Evolutionary conservation across 1,284 basidiomycete genomes (phyloP), one percentile per base, ranked within the genome.

Genomic region (Hemileia vastatrix): DNA sequence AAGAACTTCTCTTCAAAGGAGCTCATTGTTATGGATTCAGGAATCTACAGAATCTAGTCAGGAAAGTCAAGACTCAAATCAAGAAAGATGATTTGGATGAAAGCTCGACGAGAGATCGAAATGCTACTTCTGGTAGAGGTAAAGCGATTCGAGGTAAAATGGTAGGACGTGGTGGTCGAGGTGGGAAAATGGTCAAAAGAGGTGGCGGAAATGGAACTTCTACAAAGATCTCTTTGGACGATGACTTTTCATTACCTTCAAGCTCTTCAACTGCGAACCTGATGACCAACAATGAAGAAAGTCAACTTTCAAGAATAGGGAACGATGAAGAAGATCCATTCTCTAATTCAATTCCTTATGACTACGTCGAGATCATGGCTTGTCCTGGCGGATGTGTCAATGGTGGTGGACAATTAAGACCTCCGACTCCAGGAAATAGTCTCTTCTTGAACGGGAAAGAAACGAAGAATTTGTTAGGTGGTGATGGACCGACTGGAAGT

Each of bases 311-410:
- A 8, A 64, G 55, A n/a, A 56, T 67, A 8, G 64, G 61, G 3
- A 49, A 62, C 73, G 67, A 72, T 52, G 79, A 81, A 65, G 82
- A 83, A 57, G 80, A 79, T 70, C 80, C 83, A 33, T 88, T n/a
- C n/a, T 40, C 36, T 11, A 40, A 15, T 40, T 40, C 36, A 9
- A 40, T 40, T 40, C 40, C 32, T n/a, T 57, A 94, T 75, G 94
- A 98, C 77, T 98, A 94, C 76, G 87, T 98, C 53, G 95, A 99
- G 73, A 92, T 99, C 65, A 98, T 99, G 95, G 95, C 95, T 21
- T 99, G 95, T 78, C 95, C 95, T 0, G 85, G 88, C 0, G 95
- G 95, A 4, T 98, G 95, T 74, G 90, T 96, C 53, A 97, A 97
- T 72, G 94, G 95, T 2, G 94, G 95, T 24, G 95, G 95, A 1